phyloP scores from a whole-genome alignment of 768 basidiomycete genomes.

The Termitomyces sp. region DNA sequence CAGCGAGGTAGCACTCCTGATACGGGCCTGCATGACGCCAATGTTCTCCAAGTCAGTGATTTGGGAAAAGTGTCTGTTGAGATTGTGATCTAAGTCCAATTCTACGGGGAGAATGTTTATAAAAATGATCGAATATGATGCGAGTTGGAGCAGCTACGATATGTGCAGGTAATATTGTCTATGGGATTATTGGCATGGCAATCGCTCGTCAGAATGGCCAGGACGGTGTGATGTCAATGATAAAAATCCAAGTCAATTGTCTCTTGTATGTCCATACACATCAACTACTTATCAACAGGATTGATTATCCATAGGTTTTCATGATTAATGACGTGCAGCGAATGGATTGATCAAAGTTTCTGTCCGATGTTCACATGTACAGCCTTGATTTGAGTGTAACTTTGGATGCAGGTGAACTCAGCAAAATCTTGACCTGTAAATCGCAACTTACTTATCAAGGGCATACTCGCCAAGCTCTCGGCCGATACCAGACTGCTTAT shows the following conservation, averaged over 20 bases:
- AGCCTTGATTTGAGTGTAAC: slow-evolving; percentile 17
- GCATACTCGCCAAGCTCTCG: slow-evolving; percentile 22
- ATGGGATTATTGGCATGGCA: too few species aligned
- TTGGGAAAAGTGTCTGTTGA: too few species aligned
- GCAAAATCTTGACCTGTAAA: neutral
- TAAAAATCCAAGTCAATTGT: neutral
- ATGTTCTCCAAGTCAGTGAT: too few species aligned
- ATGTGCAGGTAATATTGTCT: too few species aligned
- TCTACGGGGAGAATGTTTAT: too few species aligned
- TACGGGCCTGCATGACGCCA: too few species aligned
- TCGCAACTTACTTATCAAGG: slow-evolving; percentile 15
- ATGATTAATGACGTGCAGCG: neutral
- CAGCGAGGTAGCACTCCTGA: too few species aligned
- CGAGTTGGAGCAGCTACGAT: too few species aligned
- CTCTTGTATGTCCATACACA: neutral
- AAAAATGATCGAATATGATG: too few species aligned
- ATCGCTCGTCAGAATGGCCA: neutral
- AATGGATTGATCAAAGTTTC: slow-evolving; percentile 3
- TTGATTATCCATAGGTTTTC: neutral
- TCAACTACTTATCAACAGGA: neutral
- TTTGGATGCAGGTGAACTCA: neutral
- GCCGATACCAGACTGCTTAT: slow-evolving; percentile 21
- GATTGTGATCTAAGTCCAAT: too few species aligned
- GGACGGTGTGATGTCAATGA: neutral
- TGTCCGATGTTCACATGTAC: slow-evolving; percentile 16